Evolutionary conservation across 495 filamentous ascomycete genomes (phyloP).

Genomic region (Penicillium waksmanii): DNA sequence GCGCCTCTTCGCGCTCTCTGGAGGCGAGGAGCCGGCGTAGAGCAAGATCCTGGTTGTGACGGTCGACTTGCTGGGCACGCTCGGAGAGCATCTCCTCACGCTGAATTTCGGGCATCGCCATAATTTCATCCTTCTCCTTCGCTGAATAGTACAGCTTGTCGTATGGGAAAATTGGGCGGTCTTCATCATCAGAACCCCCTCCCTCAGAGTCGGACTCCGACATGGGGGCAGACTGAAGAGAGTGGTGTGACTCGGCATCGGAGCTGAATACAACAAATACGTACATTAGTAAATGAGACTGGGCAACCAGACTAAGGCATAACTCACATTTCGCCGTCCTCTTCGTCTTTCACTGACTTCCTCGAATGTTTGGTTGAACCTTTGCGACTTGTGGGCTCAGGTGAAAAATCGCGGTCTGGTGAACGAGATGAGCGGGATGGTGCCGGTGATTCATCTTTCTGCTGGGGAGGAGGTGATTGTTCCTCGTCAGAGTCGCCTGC

Average conservation of each 20-base stretch:
- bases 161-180: conserved; percentile 72
- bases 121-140: conserved; percentile 79
- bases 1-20: conserved; percentile 63
- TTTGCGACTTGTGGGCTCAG: conserved; percentile 49
- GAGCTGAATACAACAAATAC: conserved; percentile 47
- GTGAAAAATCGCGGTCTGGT: conserved; percentile 33
- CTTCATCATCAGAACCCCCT: conserved; percentile 55
- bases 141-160: conserved; percentile 84
- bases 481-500: conserved; percentile 72
- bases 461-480: conserved; percentile 43
- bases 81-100: conserved; percentile 89
- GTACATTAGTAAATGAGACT: conserved; percentile 9
- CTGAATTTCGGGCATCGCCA: conserved; percentile 85
- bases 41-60: conserved; percentile 77
- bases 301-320: conserved; percentile 8
- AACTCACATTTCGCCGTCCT: conserved; percentile 86
- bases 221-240: conserved; percentile 84
- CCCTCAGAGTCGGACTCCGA: conserved; percentile 71
- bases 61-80: conserved; percentile 79
- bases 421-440: conserved; percentile 41
- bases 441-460: conserved; percentile 38
- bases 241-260: conserved; percentile 68
- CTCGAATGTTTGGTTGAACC: conserved; percentile 53
- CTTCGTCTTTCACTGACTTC: conserved; percentile 59
- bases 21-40: conserved; percentile 79